Conservation (phyloP, 192 early-diverging fungal species). For the Pilaira anomala region DNA sequence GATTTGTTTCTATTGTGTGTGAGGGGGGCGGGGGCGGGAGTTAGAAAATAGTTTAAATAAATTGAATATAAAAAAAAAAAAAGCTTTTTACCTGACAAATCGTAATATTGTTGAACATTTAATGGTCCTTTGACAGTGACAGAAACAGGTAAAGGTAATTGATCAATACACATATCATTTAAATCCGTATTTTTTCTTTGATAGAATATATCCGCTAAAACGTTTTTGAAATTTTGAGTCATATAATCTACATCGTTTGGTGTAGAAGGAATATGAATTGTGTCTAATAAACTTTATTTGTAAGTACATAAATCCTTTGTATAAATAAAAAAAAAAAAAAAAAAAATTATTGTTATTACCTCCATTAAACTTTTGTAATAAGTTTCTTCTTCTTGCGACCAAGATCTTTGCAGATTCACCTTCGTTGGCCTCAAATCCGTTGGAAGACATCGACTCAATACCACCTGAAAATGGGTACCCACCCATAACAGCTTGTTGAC, state of each 20-base stretch:
- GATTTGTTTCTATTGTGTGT: conserved; percentile 39
- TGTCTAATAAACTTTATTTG: conserved; percentile 13
- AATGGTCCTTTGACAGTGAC: conserved; percentile 39
- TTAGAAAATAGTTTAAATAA: conserved; percentile 17
- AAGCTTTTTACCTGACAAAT: conserved; percentile 32
- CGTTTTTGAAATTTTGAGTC: conserved; percentile 28
- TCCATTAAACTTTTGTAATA: conserved; percentile 37
- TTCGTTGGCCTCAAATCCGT: conserved; percentile 44
- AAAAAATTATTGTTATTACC: conserved; percentile 43
- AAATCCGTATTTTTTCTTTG: neutral
- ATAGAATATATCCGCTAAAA: conserved; percentile 32
- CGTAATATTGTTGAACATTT: conserved; percentile 45
- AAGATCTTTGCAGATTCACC: conserved; percentile 48
- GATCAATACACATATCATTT: conserved; percentile 20
- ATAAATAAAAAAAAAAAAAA: neutral
- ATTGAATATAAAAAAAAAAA: conserved; percentile 24
- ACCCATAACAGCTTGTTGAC: conserved; percentile 48
- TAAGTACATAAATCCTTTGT: neutral
- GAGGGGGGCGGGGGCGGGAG: neutral
- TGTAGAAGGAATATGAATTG: conserved; percentile 27
- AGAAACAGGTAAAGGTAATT: conserved; percentile 15
- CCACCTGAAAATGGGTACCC: conserved; percentile 51
- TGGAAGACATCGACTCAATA: conserved; percentile 41
- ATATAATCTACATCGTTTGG: conserved; percentile 23
- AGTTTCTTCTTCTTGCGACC: conserved; percentile 40